Conservation (phyloP, 805 yeast species). For the Komagataella mondaviorum region DNA sequence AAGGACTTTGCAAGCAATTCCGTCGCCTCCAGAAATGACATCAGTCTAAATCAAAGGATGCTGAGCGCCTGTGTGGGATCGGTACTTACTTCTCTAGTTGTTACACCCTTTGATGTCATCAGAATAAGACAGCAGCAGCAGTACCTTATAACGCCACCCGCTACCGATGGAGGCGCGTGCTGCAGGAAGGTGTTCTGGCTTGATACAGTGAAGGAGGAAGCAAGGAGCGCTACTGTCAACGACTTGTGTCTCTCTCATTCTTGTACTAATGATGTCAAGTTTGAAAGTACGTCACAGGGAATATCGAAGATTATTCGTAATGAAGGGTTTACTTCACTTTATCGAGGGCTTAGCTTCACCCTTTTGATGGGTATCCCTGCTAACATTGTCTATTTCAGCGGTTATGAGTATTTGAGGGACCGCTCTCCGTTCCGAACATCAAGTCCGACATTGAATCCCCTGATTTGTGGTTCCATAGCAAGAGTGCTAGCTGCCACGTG, state of each 20-base stretch:
- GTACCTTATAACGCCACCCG: slow-evolving; percentile 34
- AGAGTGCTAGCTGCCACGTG: slow-evolving; percentile 72
- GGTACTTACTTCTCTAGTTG: slow-evolving; percentile 52
- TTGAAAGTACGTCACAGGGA: slow-evolving; percentile 68
- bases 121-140: slow-evolving; percentile 71
- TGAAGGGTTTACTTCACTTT: slow-evolving; percentile 70
- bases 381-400: slow-evolving; percentile 86
- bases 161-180: slow-evolving; percentile 15
- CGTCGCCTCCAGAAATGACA: slow-evolving; percentile 11
- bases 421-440: slow-evolving; percentile 36
- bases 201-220: slow-evolving; percentile 2
- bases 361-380: slow-evolving; percentile 85
- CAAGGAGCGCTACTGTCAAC: slow-evolving; percentile 5
- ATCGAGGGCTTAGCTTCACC: slow-evolving; percentile 83
- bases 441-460: slow-evolving; percentile 42
- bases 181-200: slow-evolving; percentile 25
- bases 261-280: slow-evolving; percentile 26
- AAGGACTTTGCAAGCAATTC: background rate
- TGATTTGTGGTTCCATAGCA: slow-evolving; percentile 77
- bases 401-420: slow-evolving; percentile 80
- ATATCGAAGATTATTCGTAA: slow-evolving; percentile 45
- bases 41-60: slow-evolving; percentile 51
- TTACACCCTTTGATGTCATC: slow-evolving; percentile 76
- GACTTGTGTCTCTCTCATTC: slow-evolving; percentile 23
- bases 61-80: slow-evolving; percentile 71